These are phyloP conservation scores for Cryptococcus neoformans DNA, from an alignment of 1,284 basidiomycete species.

Conservation along the genomic window DNA sequence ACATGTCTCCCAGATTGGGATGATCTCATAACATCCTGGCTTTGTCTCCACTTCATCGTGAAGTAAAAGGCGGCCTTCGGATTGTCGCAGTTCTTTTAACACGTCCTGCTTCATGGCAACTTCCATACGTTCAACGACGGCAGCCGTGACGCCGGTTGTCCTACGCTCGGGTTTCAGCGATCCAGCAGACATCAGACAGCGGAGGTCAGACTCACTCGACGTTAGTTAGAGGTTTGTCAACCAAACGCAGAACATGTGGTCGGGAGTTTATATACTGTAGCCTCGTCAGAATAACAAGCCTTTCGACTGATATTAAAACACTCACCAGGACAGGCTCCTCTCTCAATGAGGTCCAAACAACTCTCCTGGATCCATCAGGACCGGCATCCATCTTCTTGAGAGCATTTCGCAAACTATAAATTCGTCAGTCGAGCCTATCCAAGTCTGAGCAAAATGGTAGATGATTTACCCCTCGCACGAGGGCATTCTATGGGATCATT, in stretches of 20 bases:
- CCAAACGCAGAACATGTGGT: conserved; percentile 89
- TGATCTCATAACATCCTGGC: conserved; percentile 82
- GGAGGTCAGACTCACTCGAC: conserved; percentile 64
- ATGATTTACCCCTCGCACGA: conserved; percentile 28
- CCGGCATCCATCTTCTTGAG: conserved; percentile 76
- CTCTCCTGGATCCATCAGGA: conserved; percentile 65
- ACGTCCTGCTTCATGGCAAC: conserved; percentile 84
- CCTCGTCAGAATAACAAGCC: not conserved
- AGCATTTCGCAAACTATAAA: conserved; percentile 69
- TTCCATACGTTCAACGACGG: conserved; percentile 93
- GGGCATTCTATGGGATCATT: conserved; percentile 15
- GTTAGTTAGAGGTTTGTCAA: conserved; percentile 85
- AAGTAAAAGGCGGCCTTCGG: conserved; percentile 69
- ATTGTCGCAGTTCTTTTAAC: conserved; percentile 68
- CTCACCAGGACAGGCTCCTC: conserved; percentile 86
- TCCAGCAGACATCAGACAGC: not conserved
- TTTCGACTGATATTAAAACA: not conserved
- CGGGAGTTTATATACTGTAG: conserved; percentile 51
- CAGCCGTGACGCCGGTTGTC: conserved; percentile 90
- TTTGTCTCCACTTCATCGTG: conserved; percentile 96
- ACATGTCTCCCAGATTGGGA: conserved; percentile 82
- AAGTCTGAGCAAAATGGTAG: not conserved
- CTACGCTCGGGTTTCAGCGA: conserved; percentile 50
- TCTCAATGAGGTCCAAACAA: conserved; percentile 87
- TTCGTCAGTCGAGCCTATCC: not conserved